These are phyloP conservation scores for Zasmidium angulare DNA, from an alignment of 2,329 filamentous ascomycete genomes.

Conservation along the genomic window DNA sequence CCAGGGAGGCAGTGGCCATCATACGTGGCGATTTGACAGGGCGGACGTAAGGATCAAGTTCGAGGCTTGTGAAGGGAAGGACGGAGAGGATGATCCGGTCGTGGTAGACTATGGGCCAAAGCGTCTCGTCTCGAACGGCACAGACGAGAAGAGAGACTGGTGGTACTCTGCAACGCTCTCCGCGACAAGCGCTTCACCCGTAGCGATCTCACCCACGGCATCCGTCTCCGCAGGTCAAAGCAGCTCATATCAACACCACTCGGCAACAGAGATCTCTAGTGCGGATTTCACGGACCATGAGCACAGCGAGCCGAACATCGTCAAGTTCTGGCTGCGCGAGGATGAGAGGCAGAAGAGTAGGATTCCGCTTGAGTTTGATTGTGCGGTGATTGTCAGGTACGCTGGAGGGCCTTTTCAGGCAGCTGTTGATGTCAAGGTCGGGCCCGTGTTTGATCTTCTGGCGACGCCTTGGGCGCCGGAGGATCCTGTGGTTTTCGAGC, in stretches of 20 bases:
- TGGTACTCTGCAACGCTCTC: slow-evolving; percentile 11
- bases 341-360: slow-evolving; percentile 7
- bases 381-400: slow-evolving; percentile 12
- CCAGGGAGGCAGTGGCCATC: no score
- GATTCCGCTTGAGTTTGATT: slow-evolving; percentile 12
- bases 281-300: slow-evolving; percentile 7
- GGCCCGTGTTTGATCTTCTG: slow-evolving; percentile 15
- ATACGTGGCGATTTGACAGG: slow-evolving; percentile 12
- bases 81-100: slow-evolving; percentile 2
- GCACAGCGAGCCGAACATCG: slow-evolving; percentile 2
- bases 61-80: not conserved
- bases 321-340: slow-evolving; percentile 13
- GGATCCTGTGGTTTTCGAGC: slow-evolving; percentile 12
- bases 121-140: slow-evolving; percentile 10
- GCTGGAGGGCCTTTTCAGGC: slow-evolving; percentile 5
- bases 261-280: slow-evolving; percentile 4
- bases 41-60: slow-evolving; percentile 14
- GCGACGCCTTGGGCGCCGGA: slow-evolving; percentile 13
- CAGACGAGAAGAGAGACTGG: slow-evolving; percentile 10
- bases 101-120: slow-evolving; percentile 17
- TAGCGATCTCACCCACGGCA: not conserved
- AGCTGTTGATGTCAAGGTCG: slow-evolving; percentile 12
- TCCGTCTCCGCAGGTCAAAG: slow-evolving; percentile 1
- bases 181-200: not conserved
- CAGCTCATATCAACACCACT: slow-evolving; percentile 2